phyloP scores from a whole-genome alignment of 495 filamentous ascomycete genomes.

The Margaritispora aquatica region DNA sequence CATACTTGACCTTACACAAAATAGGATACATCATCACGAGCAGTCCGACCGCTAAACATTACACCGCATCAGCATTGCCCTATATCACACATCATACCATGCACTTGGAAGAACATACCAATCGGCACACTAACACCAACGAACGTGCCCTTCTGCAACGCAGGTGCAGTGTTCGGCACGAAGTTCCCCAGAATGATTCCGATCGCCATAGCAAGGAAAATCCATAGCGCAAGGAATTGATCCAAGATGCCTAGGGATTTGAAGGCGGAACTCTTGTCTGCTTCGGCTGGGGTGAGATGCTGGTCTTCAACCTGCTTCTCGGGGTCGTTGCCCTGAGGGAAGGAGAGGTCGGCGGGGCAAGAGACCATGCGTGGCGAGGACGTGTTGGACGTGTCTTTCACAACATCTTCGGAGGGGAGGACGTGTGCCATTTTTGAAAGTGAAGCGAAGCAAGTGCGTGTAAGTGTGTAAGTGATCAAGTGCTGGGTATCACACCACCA shows the following conservation, averaged over 20 bases:
- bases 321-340: constrained; percentile 1
- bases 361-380: neutral
- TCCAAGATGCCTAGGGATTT: constrained; percentile 61
- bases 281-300: neutral
- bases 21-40: constrained; percentile 77
- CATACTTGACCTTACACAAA: constrained; percentile 82
- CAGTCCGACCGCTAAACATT: constrained; percentile 49
- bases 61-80: neutral
- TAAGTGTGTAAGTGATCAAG: too few species aligned
- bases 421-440: constrained; percentile 1
- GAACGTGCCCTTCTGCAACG: constrained; percentile 66
- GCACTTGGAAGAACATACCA: constrained; percentile 42
- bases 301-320: constrained; percentile 1
- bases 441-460: neutral
- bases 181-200: constrained; percentile 80
- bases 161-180: constrained; percentile 52
- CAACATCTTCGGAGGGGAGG: constrained; percentile 11
- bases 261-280: constrained; percentile 32
- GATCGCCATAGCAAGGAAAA: constrained; percentile 75
- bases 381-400: neutral
- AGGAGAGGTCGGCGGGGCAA: neutral
- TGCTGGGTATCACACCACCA: too few species aligned
- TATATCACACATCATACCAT: too few species aligned
- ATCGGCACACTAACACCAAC: constrained; percentile 72
- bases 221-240: constrained; percentile 77